Evolutionary conservation across 2,329 filamentous ascomycete species (phyloP), one percentile per base, ranked within the genome.

Genomic region (Tolypocladium nubicola): DNA sequence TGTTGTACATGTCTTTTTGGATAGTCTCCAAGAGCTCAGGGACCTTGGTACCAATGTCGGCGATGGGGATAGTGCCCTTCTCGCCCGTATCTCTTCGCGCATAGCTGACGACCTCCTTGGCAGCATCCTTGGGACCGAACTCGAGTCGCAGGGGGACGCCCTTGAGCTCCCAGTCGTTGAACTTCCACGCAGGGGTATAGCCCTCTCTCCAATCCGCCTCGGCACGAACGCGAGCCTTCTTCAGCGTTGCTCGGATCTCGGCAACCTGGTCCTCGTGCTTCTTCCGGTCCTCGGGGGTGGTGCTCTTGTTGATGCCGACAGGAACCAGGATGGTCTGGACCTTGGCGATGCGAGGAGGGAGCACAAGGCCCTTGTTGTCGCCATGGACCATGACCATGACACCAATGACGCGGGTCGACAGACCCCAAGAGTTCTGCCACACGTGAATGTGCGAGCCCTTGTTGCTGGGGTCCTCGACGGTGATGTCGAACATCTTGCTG

Each of bases 361-460:
- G 85, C 61, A 97, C 91, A 21, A 99, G 81, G 62, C 94, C 94
- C 74, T 93, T 93, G 77, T 99, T 88, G 71, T 99, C 94, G 67
- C 91, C 88, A 75, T 99, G 94, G 60, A 96, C 91, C 85, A 99
- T 94, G 68, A 97, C 89, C 93, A 97, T 97, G 71, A 97, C 91
- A 76, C 94, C 95, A 63, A 99, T 96, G 58, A 93, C 90, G 70
- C 94, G 90, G 56, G 94, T 99, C 1, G 93, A 97, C 60, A 99
- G 83, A 75, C 94, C 94, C 94, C 94, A 99, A 16, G 91, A 97
- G 79, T 99, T 99, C 73, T 99, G 94, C 92, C 93, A 97, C 58
- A 97, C 92, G 69, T 93, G 78, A 57, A 97, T 77, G 67, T 90
- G 86, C 64, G 86, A 81, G 63, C 89, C 88, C 75, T 89, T 88